Evolutionary conservation across 2,329 filamentous ascomycete species (phyloP).

Genomic region (Aspergillus calidoustus): DNA sequence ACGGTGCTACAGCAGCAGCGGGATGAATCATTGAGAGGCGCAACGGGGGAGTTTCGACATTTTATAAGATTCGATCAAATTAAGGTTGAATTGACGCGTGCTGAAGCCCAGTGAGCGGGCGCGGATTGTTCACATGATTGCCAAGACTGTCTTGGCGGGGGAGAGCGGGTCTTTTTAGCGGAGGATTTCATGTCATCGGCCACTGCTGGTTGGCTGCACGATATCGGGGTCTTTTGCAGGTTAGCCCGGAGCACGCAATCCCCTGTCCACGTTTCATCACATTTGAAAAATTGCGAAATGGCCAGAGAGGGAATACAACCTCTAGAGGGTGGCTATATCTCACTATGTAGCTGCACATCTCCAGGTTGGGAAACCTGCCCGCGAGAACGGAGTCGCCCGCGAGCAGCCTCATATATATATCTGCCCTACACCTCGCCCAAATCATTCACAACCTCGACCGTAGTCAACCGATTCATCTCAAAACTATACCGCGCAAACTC

Average conservation of each 20-base stretch:
- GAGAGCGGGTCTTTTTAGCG: background rate
- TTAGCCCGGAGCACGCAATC: background rate
- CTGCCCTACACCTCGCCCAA: background rate
- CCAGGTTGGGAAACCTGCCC: too few relatives aligned
- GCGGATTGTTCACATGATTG: background rate
- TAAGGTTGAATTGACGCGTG: background rate
- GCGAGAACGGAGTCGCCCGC: too few relatives aligned
- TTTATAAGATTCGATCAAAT: background rate
- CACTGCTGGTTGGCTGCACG: background rate
- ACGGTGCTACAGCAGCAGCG: too few relatives aligned
- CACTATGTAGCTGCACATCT: too few relatives aligned
- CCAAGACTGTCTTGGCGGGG: background rate
- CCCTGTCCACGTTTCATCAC: too few relatives aligned
- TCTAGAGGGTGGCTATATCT: too few relatives aligned
- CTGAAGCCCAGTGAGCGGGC: background rate
- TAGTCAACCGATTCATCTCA: conserved; percentile 4
- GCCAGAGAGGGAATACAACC: too few relatives aligned
- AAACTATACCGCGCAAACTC: conserved; percentile 37
- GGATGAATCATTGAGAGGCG: background rate
- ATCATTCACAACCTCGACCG: background rate
- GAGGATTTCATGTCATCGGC: background rate
- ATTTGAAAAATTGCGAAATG: too few relatives aligned
- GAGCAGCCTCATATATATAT: background rate
- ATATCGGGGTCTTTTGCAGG: background rate
- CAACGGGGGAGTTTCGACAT: background rate